Evolutionary conservation across 2,329 filamentous ascomycete species (phyloP).

Genomic region (Basipetospora chlamydospora): DNA sequence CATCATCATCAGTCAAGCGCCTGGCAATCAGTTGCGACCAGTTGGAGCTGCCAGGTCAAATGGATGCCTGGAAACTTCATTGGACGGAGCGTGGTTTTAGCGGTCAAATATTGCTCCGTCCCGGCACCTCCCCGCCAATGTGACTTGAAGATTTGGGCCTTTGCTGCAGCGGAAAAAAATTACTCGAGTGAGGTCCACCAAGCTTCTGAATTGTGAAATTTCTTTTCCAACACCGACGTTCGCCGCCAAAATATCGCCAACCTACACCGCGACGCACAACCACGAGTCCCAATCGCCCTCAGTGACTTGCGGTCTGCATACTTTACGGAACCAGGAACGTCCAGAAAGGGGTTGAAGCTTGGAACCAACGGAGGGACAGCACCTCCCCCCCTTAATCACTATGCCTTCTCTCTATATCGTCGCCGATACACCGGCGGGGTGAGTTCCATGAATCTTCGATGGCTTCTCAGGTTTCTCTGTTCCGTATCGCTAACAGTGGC

Average conservation of each 20-base stretch:
- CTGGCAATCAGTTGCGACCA: no score
- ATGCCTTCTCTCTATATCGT: conserved; percentile 63
- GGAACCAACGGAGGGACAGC: no score
- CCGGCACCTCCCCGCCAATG: no score
- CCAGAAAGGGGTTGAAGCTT: background rate
- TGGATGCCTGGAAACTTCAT: no score
- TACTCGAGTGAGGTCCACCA: conserved; percentile 2
- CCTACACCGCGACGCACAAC: background rate
- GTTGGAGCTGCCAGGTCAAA: no score
- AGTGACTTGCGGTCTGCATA: background rate
- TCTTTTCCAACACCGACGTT: conserved; percentile 4
- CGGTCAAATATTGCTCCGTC: no score
- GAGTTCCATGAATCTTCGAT: conserved; percentile 24
- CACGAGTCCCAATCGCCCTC: background rate
- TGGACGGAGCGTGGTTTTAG: no score
- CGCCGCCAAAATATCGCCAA: background rate
- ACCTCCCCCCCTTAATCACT: conserved; percentile 14
- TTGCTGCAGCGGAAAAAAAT: conserved; percentile 3
- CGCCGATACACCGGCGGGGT: conserved; percentile 78
- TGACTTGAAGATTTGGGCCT: background rate
- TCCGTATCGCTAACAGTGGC: background rate
- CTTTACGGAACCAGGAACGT: background rate
- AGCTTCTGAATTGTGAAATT: conserved; percentile 3
- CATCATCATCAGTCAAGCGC: no score
- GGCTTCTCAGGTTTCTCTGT: background rate